Evolutionary conservation across 345 rosid species (phyloP).

Genomic region (Euphorbia tirucalli): DNA sequence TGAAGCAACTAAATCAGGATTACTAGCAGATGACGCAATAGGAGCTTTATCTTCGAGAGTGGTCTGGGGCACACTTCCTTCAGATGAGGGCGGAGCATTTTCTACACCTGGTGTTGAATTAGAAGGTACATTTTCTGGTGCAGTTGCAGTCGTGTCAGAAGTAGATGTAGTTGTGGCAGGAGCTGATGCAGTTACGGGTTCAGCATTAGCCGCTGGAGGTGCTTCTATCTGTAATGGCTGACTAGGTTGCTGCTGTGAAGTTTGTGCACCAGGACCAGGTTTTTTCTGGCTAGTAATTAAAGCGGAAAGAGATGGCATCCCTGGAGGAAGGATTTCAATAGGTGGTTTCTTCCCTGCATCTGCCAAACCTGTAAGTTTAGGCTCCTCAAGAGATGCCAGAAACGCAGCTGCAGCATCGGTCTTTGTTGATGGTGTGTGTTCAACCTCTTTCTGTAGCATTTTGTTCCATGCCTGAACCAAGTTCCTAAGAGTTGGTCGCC

Average conservation of each 20-base stretch:
- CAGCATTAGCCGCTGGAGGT: constrained; percentile 45
- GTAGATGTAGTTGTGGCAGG: constrained; percentile 28
- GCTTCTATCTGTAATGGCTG: constrained; percentile 60
- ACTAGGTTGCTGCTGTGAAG: constrained; percentile 54
- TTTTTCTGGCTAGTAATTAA: constrained; percentile 69
- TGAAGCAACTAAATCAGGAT: constrained; percentile 28
- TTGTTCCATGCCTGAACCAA: constrained; percentile 90
- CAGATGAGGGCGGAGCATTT: constrained; percentile 29
- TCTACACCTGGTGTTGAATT: constrained; percentile 11
- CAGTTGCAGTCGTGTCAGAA: constrained; percentile 21
- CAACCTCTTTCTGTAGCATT: constrained; percentile 81
- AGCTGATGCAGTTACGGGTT: constrained; percentile 14
- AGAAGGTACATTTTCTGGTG: constrained; percentile 17
- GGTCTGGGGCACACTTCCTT: constrained; percentile 33
- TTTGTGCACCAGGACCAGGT: constrained; percentile 42
- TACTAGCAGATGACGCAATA: constrained; percentile 28
- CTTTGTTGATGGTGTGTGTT: constrained; percentile 63
- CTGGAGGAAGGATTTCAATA: constrained; percentile 89
- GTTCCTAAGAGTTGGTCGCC: constrained; percentile 84
- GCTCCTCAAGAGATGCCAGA: constrained; percentile 84
- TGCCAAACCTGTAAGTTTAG: constrained; percentile 79
- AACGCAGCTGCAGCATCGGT: constrained; percentile 94
- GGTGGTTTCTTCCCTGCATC: constrained; percentile 84
- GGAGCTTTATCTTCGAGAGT: constrained; percentile 38
- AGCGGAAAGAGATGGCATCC: constrained; percentile 83